phyloP scores from a whole-genome alignment of 495 filamentous ascomycete genomes.

The Podospora pseudopauciseta region DNA sequence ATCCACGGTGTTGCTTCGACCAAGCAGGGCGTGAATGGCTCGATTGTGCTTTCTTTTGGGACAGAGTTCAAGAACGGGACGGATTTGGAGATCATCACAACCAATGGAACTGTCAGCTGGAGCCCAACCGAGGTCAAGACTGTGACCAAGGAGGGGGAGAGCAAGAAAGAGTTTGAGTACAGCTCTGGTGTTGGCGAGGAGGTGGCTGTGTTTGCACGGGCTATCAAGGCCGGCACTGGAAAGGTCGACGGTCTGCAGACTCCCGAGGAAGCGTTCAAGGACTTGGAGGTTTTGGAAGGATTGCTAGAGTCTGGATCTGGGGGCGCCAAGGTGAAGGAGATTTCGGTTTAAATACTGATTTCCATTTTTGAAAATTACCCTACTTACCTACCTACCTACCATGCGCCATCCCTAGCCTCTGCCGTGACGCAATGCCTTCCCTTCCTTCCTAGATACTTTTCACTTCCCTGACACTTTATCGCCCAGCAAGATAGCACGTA shows the following conservation, averaged over 20 bases:
- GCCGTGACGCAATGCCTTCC: too few species aligned
- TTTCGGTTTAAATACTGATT: slow-evolving; percentile 9
- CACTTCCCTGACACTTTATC: too few species aligned
- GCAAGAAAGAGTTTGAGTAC: slow-evolving; percentile 51
- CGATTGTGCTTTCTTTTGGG: slow-evolving; percentile 60
- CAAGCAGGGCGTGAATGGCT: slow-evolving; percentile 55
- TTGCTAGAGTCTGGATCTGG: slow-evolving; percentile 59
- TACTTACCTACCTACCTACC: background rate
- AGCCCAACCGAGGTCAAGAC: slow-evolving; percentile 33
- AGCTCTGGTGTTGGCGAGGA: slow-evolving; percentile 62
- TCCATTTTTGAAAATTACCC: background rate
- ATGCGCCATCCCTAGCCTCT: too few species aligned
- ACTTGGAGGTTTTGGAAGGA: slow-evolving; percentile 64
- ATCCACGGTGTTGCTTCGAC: slow-evolving; percentile 60
- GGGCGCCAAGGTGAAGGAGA: slow-evolving; percentile 36
- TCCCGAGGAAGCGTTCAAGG: slow-evolving; percentile 63
- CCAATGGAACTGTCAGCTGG: slow-evolving; percentile 50
- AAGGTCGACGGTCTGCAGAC: slow-evolving; percentile 51
- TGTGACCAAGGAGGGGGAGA: slow-evolving; percentile 31
- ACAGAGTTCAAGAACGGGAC: slow-evolving; percentile 52
- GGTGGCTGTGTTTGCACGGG: slow-evolving; percentile 59
- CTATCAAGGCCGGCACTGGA: slow-evolving; percentile 39
- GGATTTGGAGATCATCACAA: slow-evolving; percentile 53
- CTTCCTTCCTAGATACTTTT: too few species aligned
- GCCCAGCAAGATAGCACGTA: background rate